A percentile compares a stretch with the other conserved stretches of the same genome.
Evolutionary conservation across 371 early-diverging fungal species (phyloP).

Genomic region (Rozella allomycis): DNA sequence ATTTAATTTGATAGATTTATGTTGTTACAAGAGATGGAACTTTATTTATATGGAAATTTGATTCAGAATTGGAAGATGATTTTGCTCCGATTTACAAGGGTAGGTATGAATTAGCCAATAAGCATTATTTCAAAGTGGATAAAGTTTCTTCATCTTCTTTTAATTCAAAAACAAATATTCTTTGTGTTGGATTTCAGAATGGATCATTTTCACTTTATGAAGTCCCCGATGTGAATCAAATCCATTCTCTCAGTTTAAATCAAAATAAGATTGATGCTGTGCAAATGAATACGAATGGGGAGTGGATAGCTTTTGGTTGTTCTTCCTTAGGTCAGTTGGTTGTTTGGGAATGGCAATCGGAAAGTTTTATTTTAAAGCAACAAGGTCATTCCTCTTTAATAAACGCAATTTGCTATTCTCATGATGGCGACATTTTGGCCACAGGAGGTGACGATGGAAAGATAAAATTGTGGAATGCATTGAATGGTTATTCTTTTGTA

Average conservation of each 20-base stretch:
- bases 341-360: conserved; percentile 98
- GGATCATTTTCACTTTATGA: conserved; percentile 95
- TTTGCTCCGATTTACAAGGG: neutral
- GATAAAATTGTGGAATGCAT: conserved; percentile 88
- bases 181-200: conserved; percentile 69
- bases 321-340: conserved; percentile 76
- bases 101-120: conserved; percentile 27
- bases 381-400: conserved; percentile 91
- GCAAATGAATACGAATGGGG: conserved; percentile 68
- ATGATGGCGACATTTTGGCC: conserved; percentile 81
- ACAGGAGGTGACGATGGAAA: conserved; percentile 93
- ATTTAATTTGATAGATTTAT: conserved; percentile 31
- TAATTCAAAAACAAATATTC: conserved; percentile 42
- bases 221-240: conserved; percentile 62
- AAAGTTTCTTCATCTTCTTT: conserved; percentile 61
- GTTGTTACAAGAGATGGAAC: conserved; percentile 75
- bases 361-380: conserved; percentile 88
- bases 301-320: conserved; percentile 92
- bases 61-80: conserved; percentile 3
- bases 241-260: conserved; percentile 78
- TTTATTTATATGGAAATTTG: conserved; percentile 51
- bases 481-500: conserved; percentile 86
- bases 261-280: conserved; percentile 72
- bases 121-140: conserved; percentile 39
- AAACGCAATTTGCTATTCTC: conserved; percentile 62